Conservation (phyloP, 2,329 filamentous ascomycete genomes). For the Diaporthe longicolla region DNA sequence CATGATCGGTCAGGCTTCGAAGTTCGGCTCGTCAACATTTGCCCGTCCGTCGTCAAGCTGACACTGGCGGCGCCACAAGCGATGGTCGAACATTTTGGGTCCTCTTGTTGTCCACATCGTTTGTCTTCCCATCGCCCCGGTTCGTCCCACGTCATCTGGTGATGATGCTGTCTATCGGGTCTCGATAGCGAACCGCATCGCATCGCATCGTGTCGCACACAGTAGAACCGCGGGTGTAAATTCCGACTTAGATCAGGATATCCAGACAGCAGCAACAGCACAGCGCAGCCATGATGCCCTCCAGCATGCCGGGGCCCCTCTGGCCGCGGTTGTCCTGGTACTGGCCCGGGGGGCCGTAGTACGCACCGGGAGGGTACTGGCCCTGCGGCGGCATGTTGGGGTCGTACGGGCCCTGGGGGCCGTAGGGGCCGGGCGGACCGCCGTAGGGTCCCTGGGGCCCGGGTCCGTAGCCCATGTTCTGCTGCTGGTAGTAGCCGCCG, state of each 20-base stretch:
- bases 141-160: not conserved
- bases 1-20: not conserved
- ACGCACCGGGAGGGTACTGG: constrained; percentile 16
- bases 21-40: not conserved
- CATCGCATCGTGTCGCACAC: not conserved
- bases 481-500: constrained; percentile 34
- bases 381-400: not conserved
- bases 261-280: constrained; percentile 44
- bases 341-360: constrained; percentile 33
- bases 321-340: constrained; percentile 39
- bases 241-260: constrained; percentile 27
- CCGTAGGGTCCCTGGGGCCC: not conserved
- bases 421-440: not conserved
- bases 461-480: constrained; percentile 27
- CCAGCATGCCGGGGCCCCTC: constrained; percentile 34
- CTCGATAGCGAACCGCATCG: not conserved
- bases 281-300: constrained; percentile 39
- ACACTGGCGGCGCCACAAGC: not conserved
- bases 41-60: not conserved
- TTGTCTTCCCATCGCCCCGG: no score
- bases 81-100: not conserved
- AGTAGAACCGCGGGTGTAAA: no score
- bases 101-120: not conserved
- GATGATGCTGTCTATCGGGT: not conserved
- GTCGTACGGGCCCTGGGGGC: constrained; percentile 26